Percentiles rank a stretch among this genome's conserved stretches.
Evolutionary conservation across 495 filamentous ascomycete species (phyloP).

Genomic region (Letharia columbiana): DNA sequence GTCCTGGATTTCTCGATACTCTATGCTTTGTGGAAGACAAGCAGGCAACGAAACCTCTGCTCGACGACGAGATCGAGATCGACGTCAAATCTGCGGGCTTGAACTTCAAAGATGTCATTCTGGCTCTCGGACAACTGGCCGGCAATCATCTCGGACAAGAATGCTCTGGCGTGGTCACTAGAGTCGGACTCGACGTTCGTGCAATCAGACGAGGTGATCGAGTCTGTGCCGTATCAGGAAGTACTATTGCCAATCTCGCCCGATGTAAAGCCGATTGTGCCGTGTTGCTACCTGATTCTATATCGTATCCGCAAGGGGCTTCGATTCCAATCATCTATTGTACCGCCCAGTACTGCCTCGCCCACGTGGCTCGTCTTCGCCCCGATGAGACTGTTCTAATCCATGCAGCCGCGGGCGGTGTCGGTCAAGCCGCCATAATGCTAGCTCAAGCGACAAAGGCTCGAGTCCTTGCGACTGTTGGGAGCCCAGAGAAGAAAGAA

Average conservation of each 20-base stretch:
- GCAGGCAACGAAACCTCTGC: background rate
- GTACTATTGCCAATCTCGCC: constrained; percentile 14
- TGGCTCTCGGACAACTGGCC: constrained; percentile 32
- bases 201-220: constrained; percentile 32
- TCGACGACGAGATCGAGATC: constrained; percentile 26
- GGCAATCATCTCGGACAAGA: constrained; percentile 35
- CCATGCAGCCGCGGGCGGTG: constrained; percentile 28
- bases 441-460: constrained; percentile 44
- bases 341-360: constrained; percentile 26
- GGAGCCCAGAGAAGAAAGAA: constrained; percentile 32
- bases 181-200: constrained; percentile 6
- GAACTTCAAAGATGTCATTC: constrained; percentile 40
- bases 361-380: constrained; percentile 23
- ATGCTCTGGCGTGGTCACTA: constrained; percentile 36
- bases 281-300: constrained; percentile 21
- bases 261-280: constrained; percentile 9
- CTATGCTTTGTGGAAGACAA: constrained; percentile 15
- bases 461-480: constrained; percentile 52
- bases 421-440: constrained; percentile 48
- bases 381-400: constrained; percentile 28
- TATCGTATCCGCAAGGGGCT: constrained; percentile 27
- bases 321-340: constrained; percentile 25
- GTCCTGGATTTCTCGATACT: constrained; percentile 29
- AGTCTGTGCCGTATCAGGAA: constrained; percentile 33
- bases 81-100: constrained; percentile 31